phyloP scores from a whole-genome alignment of 2,329 filamentous ascomycete species.

The Arthrobotrys entomopaga region DNA sequence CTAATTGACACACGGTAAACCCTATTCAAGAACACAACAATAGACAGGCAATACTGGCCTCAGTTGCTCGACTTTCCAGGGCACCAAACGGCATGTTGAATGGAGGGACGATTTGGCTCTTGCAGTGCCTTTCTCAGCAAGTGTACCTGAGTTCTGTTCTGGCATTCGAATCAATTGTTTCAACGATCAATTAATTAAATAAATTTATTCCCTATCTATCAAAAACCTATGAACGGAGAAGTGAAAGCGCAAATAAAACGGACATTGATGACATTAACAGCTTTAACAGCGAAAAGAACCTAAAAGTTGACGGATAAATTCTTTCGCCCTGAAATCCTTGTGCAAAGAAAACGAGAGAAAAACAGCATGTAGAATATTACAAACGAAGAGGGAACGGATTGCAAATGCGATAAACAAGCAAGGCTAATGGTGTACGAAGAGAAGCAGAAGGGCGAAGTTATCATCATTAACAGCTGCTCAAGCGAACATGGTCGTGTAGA shows the following conservation, averaged over 20 bases:
- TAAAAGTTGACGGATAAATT: not conserved
- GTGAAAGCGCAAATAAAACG: constrained; percentile 17
- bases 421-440: constrained; percentile 6
- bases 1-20: too few relatives aligned
- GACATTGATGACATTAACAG: not conserved
- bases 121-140: too few relatives aligned
- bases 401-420: not conserved
- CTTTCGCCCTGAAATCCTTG: not conserved
- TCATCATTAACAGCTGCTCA: constrained; percentile 34
- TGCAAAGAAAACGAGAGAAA: not conserved
- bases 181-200: not conserved
- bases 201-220: constrained; percentile 7
- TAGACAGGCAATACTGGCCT: too few relatives aligned
- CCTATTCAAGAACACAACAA: too few relatives aligned
- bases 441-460: not conserved
- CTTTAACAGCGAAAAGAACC: not conserved
- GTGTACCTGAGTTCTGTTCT: too few relatives aligned
- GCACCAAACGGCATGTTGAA: too few relatives aligned
- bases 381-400: constrained; percentile 1
- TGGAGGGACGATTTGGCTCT: too few relatives aligned
- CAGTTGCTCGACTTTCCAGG: too few relatives aligned
- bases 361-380: constrained; percentile 16
- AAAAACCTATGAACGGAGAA: constrained; percentile 14
- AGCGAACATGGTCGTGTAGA: constrained; percentile 2
- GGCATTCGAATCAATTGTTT: not conserved